phyloP scores from a whole-genome alignment of 2,329 filamentous ascomycete species.

The Calonectria pseudoturangicola region DNA sequence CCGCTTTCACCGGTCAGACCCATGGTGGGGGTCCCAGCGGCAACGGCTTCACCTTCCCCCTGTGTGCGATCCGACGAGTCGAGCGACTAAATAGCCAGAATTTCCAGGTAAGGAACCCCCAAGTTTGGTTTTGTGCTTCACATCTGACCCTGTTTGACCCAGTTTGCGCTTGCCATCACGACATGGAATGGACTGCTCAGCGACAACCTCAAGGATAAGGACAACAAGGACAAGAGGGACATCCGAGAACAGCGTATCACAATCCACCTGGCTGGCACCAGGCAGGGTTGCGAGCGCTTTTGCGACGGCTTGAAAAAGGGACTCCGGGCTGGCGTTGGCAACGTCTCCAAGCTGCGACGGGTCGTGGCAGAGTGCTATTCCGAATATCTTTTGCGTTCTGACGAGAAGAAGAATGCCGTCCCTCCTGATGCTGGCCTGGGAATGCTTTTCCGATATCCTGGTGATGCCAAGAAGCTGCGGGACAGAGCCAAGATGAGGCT shows the following conservation, averaged over 20 bases:
- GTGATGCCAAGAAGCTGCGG: constrained; percentile 93
- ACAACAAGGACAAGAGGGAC: constrained; percentile 66
- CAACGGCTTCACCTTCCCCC: constrained; percentile 95
- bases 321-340: constrained; percentile 88
- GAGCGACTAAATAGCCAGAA: constrained; percentile 95
- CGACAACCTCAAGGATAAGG: constrained; percentile 72
- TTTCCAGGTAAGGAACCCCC: constrained; percentile 74
- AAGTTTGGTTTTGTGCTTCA: constrained; percentile 25
- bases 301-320: constrained; percentile 97
- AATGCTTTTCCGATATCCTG: constrained; percentile 94
- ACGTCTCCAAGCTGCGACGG: constrained; percentile 87
- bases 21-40: constrained; percentile 94
- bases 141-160: constrained; percentile 38
- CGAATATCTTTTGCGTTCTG: constrained; percentile 83
- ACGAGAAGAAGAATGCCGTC: constrained; percentile 74
- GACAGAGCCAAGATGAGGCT: constrained; percentile 98
- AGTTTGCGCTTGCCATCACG: constrained; percentile 94
- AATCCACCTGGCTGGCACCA: constrained; percentile 90
- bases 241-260: constrained; percentile 87
- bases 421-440: constrained; percentile 93
- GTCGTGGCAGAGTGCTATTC: constrained; percentile 93
- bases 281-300: constrained; percentile 93
- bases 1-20: constrained; percentile 92
- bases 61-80: constrained; percentile 93
- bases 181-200: constrained; percentile 89